Evolutionary conservation across 2,329 filamentous ascomycete species (phyloP).

Genomic region (Cercospora sesami): DNA sequence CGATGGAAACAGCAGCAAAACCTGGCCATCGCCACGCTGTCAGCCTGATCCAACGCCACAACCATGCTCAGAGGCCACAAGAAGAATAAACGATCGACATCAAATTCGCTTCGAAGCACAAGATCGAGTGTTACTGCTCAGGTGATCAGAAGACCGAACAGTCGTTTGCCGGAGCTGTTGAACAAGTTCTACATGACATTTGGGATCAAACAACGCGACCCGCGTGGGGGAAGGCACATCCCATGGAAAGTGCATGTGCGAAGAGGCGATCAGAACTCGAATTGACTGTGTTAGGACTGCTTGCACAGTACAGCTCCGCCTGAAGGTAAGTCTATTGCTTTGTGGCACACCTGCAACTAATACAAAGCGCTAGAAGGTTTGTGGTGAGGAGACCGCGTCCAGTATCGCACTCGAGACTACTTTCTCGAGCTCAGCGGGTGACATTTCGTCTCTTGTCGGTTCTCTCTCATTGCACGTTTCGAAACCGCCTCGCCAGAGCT

Average conservation of each 20-base stretch:
- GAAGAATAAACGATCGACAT: background rate
- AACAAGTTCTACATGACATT: background rate
- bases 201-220: background rate
- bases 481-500: background rate
- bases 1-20: background rate
- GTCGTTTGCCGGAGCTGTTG: background rate
- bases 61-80: background rate
- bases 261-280: background rate
- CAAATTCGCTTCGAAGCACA: background rate
- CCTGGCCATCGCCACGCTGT: background rate
- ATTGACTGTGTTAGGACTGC: background rate
- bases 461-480: background rate
- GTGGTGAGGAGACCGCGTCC: background rate
- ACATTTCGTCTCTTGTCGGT: background rate
- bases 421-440: background rate
- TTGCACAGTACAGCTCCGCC: background rate
- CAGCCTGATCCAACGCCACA: background rate
- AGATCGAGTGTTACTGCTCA: background rate
- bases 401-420: background rate
- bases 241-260: background rate
- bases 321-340: background rate
- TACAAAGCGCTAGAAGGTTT: background rate
- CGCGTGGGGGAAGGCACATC: background rate
- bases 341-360: background rate
- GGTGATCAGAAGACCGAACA: background rate